Evolutionary conservation across 176 grass and related monocot genomes (phyloP), one percentile per base, ranked within the genome.

Genomic region (Sorghum bicolor): DNA sequence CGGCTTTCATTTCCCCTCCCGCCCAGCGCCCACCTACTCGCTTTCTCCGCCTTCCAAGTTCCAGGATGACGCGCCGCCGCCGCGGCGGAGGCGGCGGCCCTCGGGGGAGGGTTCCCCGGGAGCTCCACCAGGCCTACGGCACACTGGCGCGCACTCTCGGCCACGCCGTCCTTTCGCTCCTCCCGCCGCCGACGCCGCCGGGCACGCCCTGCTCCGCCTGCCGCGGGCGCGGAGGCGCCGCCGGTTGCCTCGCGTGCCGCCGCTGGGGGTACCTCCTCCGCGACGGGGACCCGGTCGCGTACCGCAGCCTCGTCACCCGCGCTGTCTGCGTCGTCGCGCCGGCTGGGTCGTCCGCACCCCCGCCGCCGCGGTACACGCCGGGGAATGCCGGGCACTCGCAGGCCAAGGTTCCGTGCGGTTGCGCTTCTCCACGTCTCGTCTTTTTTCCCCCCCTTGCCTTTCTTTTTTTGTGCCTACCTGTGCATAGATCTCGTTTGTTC

Each of bases 191-290:
- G 16, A 8, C 39, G 64, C 8, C 41, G 6, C 25, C 52, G 5
- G 83, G 37, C 4, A 16, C 39, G n/a, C 38, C 64, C 20, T 86
- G 88, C 65, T 24, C 88, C 33, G 25, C 41, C 32, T 89, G 88
- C 83, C 53, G 72, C 52, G 78, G 77, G 43, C 53, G 72, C 64
- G 78, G 77, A 65, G 65, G 52, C 32, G 40, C 19, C 32, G 40
- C 19, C 9, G 88, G 83, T 2, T 89, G 83, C 88, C 77, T 89
- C 53, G 78, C 72, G 53, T 89, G 88, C 64, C 64, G 78, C 72
- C 78, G 78, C 26, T 81, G 77, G 88, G 83, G 22, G 64, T 25
- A 86, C 78, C 88, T 89, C 53, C 78, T 89, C 72, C 88, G 88
- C 2, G 72, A 64, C 3, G 83, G 33, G 2, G 88, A 89, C 64